Evolutionary conservation across 257 asterid species (phyloP), one percentile per base, ranked within the genome.

Genomic region (Solanum stenotomum): DNA sequence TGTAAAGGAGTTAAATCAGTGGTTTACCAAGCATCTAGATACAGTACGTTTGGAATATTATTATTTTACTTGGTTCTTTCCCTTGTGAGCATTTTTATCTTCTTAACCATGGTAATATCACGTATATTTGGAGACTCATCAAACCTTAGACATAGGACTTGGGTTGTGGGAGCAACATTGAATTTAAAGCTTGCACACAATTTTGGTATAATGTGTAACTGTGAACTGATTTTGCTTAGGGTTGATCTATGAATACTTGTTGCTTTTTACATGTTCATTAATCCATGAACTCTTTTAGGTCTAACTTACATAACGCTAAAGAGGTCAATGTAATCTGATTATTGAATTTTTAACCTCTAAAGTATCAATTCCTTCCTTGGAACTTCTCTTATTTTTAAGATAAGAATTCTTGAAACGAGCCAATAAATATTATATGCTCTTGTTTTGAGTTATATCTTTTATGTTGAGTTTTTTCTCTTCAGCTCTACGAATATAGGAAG

Each of bases 21-120:
- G 99, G 99, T 95, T 97, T 86, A 40, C 92, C 76, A 95, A 94
- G 94, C 98, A 97, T 90, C 90, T 96, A 87, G 98, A 97, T 89
- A 92, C 98, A 96, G 99, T 96, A 94, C 29, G 83, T 70, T 31
- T 67, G 49, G 11, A 79, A 44, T 67, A 33, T 20, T 67, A 59
- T 68, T 75, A 20, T 67, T 37, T 25, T 56, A 56, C 76, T 63
- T 85, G 59, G 52, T 65, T 52, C 68, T 16, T 49, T 8, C 59
- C 88, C 35, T 52, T 22, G 35, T 9, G 52, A 49, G 70, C 71
- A 31, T 31, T 49, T 29, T 31, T 31, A 29, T 49, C 31, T 49
- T 49, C 44, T 82, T 49, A 20, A 82, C 70, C 31, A 2, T 82
- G 31, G 65, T 82, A 82, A 49, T 49, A 12, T 46, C 31, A 29